These are phyloP conservation scores for Dalechampia spathulata DNA, from an alignment of 441 rosid genomes.

Conservation along the genomic window DNA sequence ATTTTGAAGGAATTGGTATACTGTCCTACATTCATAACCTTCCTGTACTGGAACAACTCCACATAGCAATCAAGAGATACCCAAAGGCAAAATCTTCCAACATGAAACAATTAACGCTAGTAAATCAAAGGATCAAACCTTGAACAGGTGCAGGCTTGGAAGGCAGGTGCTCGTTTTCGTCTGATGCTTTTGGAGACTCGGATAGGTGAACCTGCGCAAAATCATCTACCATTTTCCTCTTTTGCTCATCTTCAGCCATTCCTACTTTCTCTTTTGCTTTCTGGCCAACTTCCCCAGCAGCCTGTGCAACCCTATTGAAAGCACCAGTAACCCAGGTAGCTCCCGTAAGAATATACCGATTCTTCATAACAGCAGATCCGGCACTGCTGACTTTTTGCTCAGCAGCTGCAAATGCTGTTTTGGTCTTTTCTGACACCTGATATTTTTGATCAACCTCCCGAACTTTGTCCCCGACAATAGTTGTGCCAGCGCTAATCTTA, in stretches of 20 bases:
- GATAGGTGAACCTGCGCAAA: conserved; percentile 46
- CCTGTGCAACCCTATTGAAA: conserved; percentile 66
- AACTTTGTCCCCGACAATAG: conserved; percentile 59
- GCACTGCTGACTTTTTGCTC: conserved; percentile 70
- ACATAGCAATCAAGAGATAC: conserved; percentile 9
- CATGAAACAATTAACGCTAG: conserved; percentile 3
- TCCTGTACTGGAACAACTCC: conserved; percentile 4
- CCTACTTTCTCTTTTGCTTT: conserved; percentile 73
- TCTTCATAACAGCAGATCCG: conserved; percentile 80
- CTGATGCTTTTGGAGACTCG: conserved; percentile 46
- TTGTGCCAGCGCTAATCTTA: conserved; percentile 58
- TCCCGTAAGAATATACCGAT: conserved; percentile 56
- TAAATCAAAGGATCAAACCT: conserved; percentile 52
- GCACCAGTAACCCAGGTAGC: conserved; percentile 79
- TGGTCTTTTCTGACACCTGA: conserved; percentile 87
- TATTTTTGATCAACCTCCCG: conserved; percentile 82
- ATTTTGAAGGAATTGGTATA: conserved; percentile 3
- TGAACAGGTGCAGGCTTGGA: conserved; percentile 44
- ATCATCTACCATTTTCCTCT: conserved; percentile 49
- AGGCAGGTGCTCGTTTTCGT: conserved; percentile 30
- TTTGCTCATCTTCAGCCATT: conserved; percentile 59
- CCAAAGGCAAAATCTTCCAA: conserved; percentile 5
- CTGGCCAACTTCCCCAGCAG: conserved; percentile 87
- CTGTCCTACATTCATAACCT: conserved; percentile 11
- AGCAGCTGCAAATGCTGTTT: conserved; percentile 70